Conservation (phyloP, 345 rosid species). For the Eucalyptus marginata region DNA sequence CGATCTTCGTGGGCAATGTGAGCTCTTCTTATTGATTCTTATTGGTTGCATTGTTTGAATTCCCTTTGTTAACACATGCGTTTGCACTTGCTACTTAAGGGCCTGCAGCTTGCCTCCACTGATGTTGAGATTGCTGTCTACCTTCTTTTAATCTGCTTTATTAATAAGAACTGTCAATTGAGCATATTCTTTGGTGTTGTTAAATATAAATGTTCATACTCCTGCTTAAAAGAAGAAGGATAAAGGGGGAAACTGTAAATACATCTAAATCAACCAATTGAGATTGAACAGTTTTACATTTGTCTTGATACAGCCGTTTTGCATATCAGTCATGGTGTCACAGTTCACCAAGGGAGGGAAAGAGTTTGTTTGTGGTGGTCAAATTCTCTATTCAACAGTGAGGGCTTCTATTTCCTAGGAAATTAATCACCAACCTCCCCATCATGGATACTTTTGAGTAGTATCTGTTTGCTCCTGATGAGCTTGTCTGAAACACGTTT, state of each 20-base stretch:
- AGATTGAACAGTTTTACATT: neutral
- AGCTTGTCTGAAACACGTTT: neutral
- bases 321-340: neutral
- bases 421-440: neutral
- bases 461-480: neutral
- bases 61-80: neutral
- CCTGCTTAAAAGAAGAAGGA: neutral
- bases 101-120: neutral
- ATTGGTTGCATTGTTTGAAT: neutral
- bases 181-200: neutral
- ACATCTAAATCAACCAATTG: neutral
- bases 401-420: neutral
- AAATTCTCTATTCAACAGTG: neutral
- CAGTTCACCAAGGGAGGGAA: neutral
- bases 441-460: neutral
- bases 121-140: neutral
- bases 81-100: neutral
- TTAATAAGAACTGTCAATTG: neutral
- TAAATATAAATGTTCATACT: neutral
- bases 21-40: slow-evolving; percentile 15
- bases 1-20: slow-evolving; percentile 74
- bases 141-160: neutral
- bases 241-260: neutral
- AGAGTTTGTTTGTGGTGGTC: neutral
- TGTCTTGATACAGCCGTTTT: neutral